Evolutionary conservation across 257 asterid species (phyloP), one percentile per base, ranked within the genome.

Genomic region (Vinca minor): DNA sequence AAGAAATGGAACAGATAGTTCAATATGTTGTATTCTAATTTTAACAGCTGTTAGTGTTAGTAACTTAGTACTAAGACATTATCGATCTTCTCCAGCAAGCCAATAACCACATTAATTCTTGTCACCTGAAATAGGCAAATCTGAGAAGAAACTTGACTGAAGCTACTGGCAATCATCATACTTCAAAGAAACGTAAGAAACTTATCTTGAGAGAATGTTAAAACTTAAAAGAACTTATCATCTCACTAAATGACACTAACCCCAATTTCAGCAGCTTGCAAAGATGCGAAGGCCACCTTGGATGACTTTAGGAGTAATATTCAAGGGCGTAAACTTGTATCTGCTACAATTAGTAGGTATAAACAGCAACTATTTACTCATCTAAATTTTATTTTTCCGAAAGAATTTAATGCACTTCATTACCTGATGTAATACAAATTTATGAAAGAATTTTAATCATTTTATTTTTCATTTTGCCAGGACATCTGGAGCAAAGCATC

Each of bases 111-210:
- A 6, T 81, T 62, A 68, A 10, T 61, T 69, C 71, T 61, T 65
- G 53, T 59, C 61, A 57, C 54, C 54, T 74, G 72, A 62, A 77
- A 73, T 83, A 84, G 95, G 91, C 74, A 44, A 81, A 47, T 39
- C 66, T 23, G 55, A 69, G 76, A 63, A 38, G 41, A 53, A 71
- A 67, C 71, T 64, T 34, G 66, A 67, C 67, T 69, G 75, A 69
- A 74, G 71, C 79, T 63, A 59, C 74, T 31, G 74, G 62, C 59
- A 70, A 62, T 67, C 68, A 60, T 47, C 79, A 66, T 64, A 78
- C 77, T 32, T 68, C 71, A 69, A 78, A 73, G 68, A 82, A 64
- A 70, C 29, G 97, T 87, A 81, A 71, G 91, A 65, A 55, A 64
- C 18, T 55, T 58, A 13, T 29, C 18, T 47, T 38, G 23, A 39